Conservation (phyloP, 1,284 basidiomycete species). For the Malassezia japonica region DNA sequence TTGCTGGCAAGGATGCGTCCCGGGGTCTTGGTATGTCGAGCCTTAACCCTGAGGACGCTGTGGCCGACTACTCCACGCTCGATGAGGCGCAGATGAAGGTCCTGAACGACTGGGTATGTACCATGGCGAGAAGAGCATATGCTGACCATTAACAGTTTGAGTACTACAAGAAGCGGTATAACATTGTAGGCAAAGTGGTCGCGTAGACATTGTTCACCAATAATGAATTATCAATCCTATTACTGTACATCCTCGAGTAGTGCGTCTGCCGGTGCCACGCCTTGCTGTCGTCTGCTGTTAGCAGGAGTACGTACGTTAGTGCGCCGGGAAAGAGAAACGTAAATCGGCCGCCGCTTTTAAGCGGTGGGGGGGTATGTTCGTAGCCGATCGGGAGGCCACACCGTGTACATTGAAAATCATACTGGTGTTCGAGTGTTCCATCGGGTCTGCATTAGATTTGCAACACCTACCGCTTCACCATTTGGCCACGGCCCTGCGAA, state of each 20-base stretch:
- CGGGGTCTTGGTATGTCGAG: constrained; percentile 59
- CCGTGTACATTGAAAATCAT: constrained; percentile 30
- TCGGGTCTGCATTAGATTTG: constrained; percentile 18
- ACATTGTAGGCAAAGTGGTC: constrained; percentile 43
- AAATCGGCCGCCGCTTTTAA: constrained; percentile 40
- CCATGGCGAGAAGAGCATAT: background rate
- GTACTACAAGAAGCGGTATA: constrained; percentile 47
- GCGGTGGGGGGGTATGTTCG: constrained; percentile 38
- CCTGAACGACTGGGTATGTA: constrained; percentile 68
- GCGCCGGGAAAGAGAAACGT: constrained; percentile 36
- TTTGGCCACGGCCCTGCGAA: constrained; percentile 21
- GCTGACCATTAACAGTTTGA: constrained; percentile 21
- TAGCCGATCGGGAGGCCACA: constrained; percentile 39
- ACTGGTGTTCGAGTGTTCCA: constrained; percentile 31
- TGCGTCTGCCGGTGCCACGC: constrained; percentile 21
- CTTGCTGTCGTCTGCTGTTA: constrained; percentile 23
- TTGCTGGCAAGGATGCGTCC: constrained; percentile 72
- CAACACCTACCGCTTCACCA: constrained; percentile 17
- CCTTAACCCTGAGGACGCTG: constrained; percentile 74
- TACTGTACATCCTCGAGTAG: constrained; percentile 15
- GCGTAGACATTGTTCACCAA: background rate
- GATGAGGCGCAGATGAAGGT: constrained; percentile 69
- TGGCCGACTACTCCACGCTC: constrained; percentile 73
- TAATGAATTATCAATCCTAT: too few species aligned
- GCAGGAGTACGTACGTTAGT: constrained; percentile 25